Evolutionary conservation across 2,329 filamentous ascomycete species (phyloP).

Genomic region (Colletotrichum sp.): DNA sequence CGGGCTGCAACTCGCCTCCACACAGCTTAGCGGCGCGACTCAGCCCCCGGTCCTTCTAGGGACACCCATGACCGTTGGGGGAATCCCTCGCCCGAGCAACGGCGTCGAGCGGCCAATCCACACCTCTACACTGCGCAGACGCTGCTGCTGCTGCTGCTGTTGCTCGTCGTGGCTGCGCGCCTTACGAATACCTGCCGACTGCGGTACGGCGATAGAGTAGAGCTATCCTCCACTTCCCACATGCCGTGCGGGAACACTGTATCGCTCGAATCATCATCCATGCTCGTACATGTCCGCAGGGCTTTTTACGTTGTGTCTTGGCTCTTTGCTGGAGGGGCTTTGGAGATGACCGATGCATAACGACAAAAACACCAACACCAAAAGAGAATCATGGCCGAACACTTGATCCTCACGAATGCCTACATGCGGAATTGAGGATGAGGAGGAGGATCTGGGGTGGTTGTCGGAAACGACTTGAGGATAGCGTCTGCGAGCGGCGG

Average conservation of each 20-base stretch:
- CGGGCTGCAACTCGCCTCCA: conserved; percentile 10
- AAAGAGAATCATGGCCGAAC: neutral
- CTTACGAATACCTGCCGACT: neutral
- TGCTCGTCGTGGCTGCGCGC: neutral
- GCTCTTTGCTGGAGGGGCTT: neutral
- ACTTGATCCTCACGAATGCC: neutral
- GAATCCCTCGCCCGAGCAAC: conserved; percentile 18
- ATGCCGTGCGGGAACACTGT: neutral
- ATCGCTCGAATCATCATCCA: conserved; percentile 9
- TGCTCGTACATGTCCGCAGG: conserved; percentile 1
- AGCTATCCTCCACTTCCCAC: neutral
- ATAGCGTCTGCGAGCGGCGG: neutral
- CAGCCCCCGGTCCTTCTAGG: conserved; percentile 15
- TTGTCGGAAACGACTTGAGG: neutral
- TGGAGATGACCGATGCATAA: conserved; percentile 9
- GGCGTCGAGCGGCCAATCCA: neutral
- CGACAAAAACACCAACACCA: neutral
- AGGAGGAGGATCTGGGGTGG: neutral
- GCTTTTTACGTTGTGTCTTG: conserved; percentile 1
- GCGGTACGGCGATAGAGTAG: neutral
- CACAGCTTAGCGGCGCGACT: conserved; percentile 14
- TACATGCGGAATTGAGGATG: neutral
- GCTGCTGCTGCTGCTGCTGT: neutral
- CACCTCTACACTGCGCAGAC: neutral
- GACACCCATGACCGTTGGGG: conserved; percentile 7